Base-by-base conservation (phyloP, 495 filamentous ascomycete species). In the Trichocladium uniseriatum region DNA sequence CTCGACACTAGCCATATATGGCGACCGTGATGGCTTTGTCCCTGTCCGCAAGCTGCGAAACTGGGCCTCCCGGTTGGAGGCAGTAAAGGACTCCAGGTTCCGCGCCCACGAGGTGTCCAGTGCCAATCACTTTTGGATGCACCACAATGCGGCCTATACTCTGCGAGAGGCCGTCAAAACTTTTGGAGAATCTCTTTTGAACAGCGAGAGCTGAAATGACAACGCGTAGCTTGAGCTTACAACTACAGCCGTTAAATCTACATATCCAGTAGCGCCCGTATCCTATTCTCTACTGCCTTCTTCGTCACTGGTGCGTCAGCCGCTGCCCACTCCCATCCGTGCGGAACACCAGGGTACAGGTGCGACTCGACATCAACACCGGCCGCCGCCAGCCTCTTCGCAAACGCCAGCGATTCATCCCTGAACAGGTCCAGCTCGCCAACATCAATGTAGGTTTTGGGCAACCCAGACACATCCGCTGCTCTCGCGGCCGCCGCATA, bases 61-160 rank as follows among this genome's bases (percentile, higher is more conserved):
- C 27, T 97, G 92, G 92, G 78, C 75, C 19, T 69, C 74, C 40
- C 78, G 74, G 48, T 67, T 94, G 50, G 51, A 61, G 5, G 54
- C 52, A 7, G 56, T 54, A 0, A 61, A 61, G 11, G 63, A 55
- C 21, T 69, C 65, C 29, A 63, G 53, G 41, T 84, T 83, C 48
- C 61, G 63, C 6, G 70, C 65, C 46, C 68, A 73, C 24, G 79
- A 86, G 57, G 74, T 94, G 38, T 62, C 66, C 16, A 78, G 77
- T 5, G 89, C 84, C 8, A 87, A 84, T 3, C 89, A 95, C 66
- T 94, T 95, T 57, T 95, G 89, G 87, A 61, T 70, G 19, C 84
- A 91, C 55, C 58, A 74, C 5, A 81, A 79, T 5, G 81, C 75
- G n/a, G 68, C 77, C 56, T 53, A 58, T 34, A 67, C 74, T 51